These are phyloP conservation scores for Ophiocordyceps camponoti-rufipedis DNA, from an alignment of 2,329 filamentous ascomycete species.

Conservation along the genomic window DNA sequence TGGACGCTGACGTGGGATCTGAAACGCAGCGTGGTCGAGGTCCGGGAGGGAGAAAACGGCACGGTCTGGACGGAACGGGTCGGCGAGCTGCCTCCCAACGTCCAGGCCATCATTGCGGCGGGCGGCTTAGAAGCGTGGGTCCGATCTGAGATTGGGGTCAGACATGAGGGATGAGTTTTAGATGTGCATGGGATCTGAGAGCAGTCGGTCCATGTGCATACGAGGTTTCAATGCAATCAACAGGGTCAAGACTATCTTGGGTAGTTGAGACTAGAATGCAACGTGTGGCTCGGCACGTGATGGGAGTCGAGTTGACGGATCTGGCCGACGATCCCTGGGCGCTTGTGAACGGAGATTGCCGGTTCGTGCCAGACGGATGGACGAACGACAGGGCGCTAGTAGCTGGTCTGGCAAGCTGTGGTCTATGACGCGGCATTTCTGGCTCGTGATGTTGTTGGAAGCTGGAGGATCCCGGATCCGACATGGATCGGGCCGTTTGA, in stretches of 20 bases:
- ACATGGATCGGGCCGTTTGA: neutral
- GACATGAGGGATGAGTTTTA: neutral
- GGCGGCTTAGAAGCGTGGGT: slow-evolving; percentile 76
- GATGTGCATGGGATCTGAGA: neutral
- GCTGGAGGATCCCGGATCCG: neutral
- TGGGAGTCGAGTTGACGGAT: too few species aligned
- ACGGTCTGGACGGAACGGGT: slow-evolving; percentile 63
- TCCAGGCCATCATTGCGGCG: slow-evolving; percentile 66
- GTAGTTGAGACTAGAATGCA: too few species aligned
- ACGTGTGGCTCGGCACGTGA: too few species aligned
- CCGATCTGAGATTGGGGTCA: slow-evolving; percentile 39
- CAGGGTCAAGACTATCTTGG: too few species aligned
- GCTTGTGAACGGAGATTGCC: too few species aligned
- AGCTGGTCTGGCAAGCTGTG: neutral
- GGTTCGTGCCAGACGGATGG: too few species aligned
- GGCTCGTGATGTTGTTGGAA: too few species aligned
- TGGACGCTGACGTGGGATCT: slow-evolving; percentile 80
- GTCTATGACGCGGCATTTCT: neutral
- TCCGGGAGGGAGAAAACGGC: slow-evolving; percentile 48
- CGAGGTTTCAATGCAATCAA: too few species aligned
- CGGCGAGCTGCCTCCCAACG: slow-evolving; percentile 65
- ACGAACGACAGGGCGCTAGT: neutral
- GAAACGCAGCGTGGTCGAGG: slow-evolving; percentile 45
- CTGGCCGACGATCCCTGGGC: too few species aligned
- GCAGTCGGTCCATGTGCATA: too few species aligned